Conservation (phyloP, 1,284 basidiomycete species). For the Blastosporella zonata region DNA sequence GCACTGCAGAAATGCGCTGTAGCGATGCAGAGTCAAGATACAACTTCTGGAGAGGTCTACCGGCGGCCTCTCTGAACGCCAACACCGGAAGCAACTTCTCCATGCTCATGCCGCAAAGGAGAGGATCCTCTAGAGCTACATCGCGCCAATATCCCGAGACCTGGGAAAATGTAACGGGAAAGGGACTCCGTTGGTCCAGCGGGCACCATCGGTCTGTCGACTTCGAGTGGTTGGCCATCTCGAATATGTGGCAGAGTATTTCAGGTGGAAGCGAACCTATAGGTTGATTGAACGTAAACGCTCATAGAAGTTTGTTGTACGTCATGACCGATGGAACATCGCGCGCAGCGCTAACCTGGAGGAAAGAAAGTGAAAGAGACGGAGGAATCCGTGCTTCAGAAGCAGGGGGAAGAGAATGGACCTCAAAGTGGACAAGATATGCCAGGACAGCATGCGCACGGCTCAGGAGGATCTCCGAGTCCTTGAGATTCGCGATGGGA, state of each 20-base stretch:
- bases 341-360: constrained; percentile 74
- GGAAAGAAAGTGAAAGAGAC: constrained; percentile 73
- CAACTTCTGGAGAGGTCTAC: constrained; percentile 13
- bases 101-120: constrained; percentile 22
- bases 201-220: not conserved
- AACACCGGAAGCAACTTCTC: constrained; percentile 12
- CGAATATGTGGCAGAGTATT: constrained; percentile 14
- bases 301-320: constrained; percentile 64
- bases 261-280: constrained; percentile 16
- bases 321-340: constrained; percentile 88
- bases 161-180: constrained; percentile 23
- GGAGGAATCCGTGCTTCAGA: constrained; percentile 61
- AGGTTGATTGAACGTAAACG: constrained; percentile 12
- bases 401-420: constrained; percentile 39
- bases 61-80: constrained; percentile 9
- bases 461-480: constrained; percentile 66
- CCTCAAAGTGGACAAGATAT: constrained; percentile 84
- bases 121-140: constrained; percentile 26
- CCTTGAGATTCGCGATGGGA: constrained; percentile 44
- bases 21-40: constrained; percentile 17
- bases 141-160: constrained; percentile 32
- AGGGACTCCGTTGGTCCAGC: constrained; percentile 8
- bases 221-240: constrained; percentile 6
- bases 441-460: constrained; percentile 83
- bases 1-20: constrained; percentile 5